A percentile compares a stretch with the other conserved stretches of the same genome.
Evolutionary conservation across 129 eudicot species (phyloP).

Genomic region (Centrapalus pauciflorus): DNA sequence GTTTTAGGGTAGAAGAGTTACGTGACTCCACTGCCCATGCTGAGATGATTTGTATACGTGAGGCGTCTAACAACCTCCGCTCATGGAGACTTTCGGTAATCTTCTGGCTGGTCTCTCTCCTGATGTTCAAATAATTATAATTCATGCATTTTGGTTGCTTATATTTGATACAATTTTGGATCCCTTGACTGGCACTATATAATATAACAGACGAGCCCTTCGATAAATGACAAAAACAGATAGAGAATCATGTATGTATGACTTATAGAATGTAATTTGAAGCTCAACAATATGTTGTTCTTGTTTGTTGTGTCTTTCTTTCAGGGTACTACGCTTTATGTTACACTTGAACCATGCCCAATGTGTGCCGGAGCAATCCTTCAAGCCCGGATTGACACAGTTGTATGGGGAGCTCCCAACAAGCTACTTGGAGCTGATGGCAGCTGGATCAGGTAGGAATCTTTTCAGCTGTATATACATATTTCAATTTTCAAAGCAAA

Average conservation of each 20-base stretch:
- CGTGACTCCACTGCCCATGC: slow-evolving; percentile 99
- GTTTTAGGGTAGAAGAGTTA: slow-evolving; percentile 81
- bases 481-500: neutral
- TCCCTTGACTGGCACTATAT: too few relatives aligned
- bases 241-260: neutral
- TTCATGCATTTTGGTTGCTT: too few relatives aligned
- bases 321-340: slow-evolving; percentile 88
- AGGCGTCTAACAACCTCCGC: slow-evolving; percentile 73
- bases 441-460: slow-evolving; percentile 86
- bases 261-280: neutral
- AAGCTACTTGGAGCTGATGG: slow-evolving; percentile 99
- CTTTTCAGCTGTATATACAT: neutral
- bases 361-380: slow-evolving; percentile 99
- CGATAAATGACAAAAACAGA: neutral
- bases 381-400: slow-evolving; percentile 81
- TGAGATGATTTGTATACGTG: slow-evolving; percentile 89
- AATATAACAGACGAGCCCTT: too few relatives aligned
- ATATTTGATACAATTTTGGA: too few relatives aligned
- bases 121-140: too few relatives aligned
- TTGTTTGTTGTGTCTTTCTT: neutral
- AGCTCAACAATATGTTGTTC: neutral
- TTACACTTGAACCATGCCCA: slow-evolving; percentile 97
- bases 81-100: slow-evolving; percentile 94
- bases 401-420: slow-evolving; percentile 99
- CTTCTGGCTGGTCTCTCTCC: neutral